Evolutionary conservation across 2,329 filamentous ascomycete genomes (phyloP).

Genomic region (Calonectria hawksworthii): DNA sequence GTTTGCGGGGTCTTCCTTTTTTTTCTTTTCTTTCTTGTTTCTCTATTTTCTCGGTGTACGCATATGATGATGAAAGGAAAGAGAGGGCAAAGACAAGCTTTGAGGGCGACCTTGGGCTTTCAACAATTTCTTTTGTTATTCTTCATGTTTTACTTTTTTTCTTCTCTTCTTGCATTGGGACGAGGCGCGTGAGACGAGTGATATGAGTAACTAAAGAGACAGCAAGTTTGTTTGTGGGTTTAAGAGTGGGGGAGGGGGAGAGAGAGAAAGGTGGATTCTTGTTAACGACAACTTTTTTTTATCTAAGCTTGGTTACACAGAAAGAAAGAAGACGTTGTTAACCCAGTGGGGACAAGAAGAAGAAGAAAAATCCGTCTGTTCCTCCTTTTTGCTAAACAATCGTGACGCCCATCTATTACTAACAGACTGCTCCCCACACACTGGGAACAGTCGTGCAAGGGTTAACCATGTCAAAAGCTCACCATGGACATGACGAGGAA

Average conservation of each 20-base stretch:
- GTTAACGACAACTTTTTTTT: neutral
- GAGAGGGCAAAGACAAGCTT: slow-evolving; percentile 31
- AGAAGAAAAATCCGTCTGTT: neutral
- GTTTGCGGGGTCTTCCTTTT: neutral
- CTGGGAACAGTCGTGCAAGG: neutral
- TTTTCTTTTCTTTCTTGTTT: neutral
- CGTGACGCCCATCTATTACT: neutral
- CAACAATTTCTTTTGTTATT: neutral
- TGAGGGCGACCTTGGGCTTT: slow-evolving; percentile 33
- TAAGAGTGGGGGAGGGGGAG: neutral
- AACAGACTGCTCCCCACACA: neutral
- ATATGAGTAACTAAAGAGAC: slow-evolving; percentile 11
- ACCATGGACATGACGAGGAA: neutral
- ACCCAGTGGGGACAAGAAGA: neutral
- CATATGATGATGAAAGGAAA: slow-evolving; percentile 35
- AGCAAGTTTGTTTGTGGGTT: neutral
- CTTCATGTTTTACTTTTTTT: slow-evolving; percentile 2
- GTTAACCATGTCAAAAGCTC: neutral
- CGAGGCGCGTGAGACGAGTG: slow-evolving; percentile 6
- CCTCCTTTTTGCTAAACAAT: neutral
- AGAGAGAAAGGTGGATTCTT: neutral
- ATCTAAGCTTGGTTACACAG: slow-evolving; percentile 9
- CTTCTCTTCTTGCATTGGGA: slow-evolving; percentile 20
- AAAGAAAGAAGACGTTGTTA: neutral
- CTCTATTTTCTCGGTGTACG: slow-evolving; percentile 28